These are phyloP conservation scores for Pythium angustatum DNA, from an alignment of 352 stramenopile genomes.

Conservation along the genomic window DNA sequence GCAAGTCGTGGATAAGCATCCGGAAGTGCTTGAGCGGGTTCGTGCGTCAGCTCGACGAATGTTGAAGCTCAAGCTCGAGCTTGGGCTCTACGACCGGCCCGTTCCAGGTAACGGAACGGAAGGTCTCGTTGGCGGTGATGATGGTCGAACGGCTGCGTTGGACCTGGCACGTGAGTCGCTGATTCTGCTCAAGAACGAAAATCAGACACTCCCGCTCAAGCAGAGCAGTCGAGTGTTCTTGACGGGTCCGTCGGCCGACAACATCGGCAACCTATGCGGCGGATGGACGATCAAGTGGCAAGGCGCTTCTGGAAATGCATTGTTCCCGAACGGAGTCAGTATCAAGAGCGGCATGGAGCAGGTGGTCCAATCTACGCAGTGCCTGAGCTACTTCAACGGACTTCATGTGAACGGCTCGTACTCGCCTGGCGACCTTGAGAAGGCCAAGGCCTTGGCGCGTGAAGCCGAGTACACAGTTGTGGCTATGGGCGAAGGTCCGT, in stretches of 20 bases:
- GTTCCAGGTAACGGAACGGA: slow-evolving; percentile 24
- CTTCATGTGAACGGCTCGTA: slow-evolving; percentile 24
- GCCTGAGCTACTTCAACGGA: slow-evolving; percentile 24
- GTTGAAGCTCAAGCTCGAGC: slow-evolving; percentile 29
- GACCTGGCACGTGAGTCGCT: slow-evolving; percentile 39
- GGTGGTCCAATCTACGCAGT: not conserved
- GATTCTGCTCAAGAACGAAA: slow-evolving; percentile 84
- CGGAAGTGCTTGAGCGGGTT: slow-evolving; percentile 15
- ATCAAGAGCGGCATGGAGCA: slow-evolving; percentile 31
- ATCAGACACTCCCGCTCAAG: slow-evolving; percentile 51
- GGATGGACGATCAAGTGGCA: slow-evolving; percentile 87
- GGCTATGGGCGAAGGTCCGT: slow-evolving; percentile 34
- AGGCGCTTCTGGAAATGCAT: slow-evolving; percentile 30
- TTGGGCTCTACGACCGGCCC: slow-evolving; percentile 26
- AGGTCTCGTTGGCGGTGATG: slow-evolving; percentile 20
- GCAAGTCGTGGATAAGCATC: slow-evolving; percentile 24
- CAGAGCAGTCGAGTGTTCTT: slow-evolving; percentile 49
- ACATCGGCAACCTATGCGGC: slow-evolving; percentile 72
- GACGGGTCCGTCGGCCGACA: slow-evolving; percentile 64
- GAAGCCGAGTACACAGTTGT: slow-evolving; percentile 32
- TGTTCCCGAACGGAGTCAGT: slow-evolving; percentile 31
- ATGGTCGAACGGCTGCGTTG: slow-evolving; percentile 20
- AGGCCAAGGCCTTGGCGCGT: slow-evolving; percentile 9
- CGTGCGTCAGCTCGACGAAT: slow-evolving; percentile 24
- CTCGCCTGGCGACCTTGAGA: slow-evolving; percentile 10